phyloP scores from a whole-genome alignment of 352 stramenopile genomes.

The Pythium phragmitis region DNA sequence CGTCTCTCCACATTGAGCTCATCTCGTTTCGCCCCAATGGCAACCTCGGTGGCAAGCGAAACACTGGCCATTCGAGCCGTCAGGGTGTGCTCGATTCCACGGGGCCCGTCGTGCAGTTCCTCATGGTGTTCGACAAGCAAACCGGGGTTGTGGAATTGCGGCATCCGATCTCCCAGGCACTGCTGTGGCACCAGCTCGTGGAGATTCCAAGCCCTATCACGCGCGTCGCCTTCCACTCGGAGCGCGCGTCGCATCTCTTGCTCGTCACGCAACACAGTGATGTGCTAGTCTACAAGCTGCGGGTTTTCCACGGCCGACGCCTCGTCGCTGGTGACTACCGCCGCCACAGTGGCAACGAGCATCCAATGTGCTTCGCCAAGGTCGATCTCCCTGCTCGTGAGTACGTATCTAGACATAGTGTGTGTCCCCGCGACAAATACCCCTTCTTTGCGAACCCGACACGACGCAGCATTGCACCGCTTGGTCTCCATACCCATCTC shows the following conservation, averaged over 20 bases:
- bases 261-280: conserved; percentile 12
- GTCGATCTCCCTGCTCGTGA: neutral
- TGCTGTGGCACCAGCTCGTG: conserved; percentile 24
- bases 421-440: neutral
- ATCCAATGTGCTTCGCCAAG: neutral
- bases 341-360: conserved; percentile 13
- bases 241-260: conserved; percentile 18
- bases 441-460: neutral
- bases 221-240: conserved; percentile 23
- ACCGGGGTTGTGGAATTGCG: conserved; percentile 10
- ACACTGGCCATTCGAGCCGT: neutral
- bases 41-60: conserved; percentile 9
- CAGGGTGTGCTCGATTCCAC: neutral
- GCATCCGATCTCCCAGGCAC: conserved; percentile 9
- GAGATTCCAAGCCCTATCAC: conserved; percentile 11
- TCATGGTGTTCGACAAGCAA: conserved; percentile 20
- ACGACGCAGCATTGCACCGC: conserved; percentile 1
- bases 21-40: conserved; percentile 25
- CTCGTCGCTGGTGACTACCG: conserved; percentile 25
- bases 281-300: conserved; percentile 23
- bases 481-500: conserved; percentile 21
- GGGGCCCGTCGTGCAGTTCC: conserved; percentile 13
- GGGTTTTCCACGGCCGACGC: conserved; percentile 25
- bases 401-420: neutral
- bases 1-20: conserved; percentile 18